Evolutionary conservation across 805 yeast genomes (phyloP).

Genomic region (Candida insectorum): DNA sequence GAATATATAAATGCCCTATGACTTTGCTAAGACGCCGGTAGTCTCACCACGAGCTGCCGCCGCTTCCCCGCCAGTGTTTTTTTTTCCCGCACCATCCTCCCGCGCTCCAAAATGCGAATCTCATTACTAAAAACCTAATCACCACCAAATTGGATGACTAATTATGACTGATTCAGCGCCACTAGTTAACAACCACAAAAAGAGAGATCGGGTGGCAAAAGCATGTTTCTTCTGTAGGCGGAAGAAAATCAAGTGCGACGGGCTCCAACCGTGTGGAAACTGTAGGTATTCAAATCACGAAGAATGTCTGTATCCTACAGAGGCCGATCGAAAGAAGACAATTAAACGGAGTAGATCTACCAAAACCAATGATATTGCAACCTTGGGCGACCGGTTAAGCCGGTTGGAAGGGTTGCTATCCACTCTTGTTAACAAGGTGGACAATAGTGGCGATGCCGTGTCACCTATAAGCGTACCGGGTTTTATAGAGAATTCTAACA

Average conservation of each 20-base stretch:
- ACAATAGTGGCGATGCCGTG: neutral
- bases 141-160: too few species aligned
- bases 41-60: too few species aligned
- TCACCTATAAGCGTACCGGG: too few species aligned
- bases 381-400: conserved; percentile 10
- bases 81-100: too few species aligned
- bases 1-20: neutral
- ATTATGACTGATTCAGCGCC: too few species aligned
- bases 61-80: too few species aligned
- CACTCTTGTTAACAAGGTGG: conserved; percentile 7
- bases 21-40: too few species aligned
- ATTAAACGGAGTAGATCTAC: conserved; percentile 2
- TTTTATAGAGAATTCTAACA: too few species aligned
- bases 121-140: too few species aligned
- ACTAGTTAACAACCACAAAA: too few species aligned
- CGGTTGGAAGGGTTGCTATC: conserved; percentile 9
- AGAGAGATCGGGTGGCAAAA: conserved; percentile 30
- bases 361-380: conserved; percentile 6
- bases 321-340: conserved; percentile 13
- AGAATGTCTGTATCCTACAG: conserved; percentile 23
- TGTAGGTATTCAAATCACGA: conserved; percentile 22
- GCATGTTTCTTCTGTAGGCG: conserved; percentile 36
- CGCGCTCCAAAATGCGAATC: too few species aligned
- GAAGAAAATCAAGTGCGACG: conserved; percentile 38
- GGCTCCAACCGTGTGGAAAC: conserved; percentile 31